Evolutionary conservation across 148 eudicot species (phyloP), one percentile per base, ranked within the genome.

Genomic region (Nepenthes mirabilis): DNA sequence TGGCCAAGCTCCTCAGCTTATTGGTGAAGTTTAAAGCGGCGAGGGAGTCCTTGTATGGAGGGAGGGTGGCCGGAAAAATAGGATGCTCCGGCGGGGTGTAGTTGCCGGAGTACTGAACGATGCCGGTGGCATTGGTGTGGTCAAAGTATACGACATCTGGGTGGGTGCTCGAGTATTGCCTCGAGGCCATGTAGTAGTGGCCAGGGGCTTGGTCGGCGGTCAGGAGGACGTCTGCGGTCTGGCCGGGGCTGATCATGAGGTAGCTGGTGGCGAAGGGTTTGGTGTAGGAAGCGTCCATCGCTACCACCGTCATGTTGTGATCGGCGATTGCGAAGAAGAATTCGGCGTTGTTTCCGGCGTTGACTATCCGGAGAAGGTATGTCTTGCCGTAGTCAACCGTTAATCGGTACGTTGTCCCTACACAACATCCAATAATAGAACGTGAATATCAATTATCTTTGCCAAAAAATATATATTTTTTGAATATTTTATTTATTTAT

Each of bases 171-270:
- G 62, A 59, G 52, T 43, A 61, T 32, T 48, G 74, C 51, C 84
- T 63, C 10, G 78, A 73, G 10, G 80, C 84, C 84, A 83, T 83
- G 82, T 80, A 83, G 72, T 83, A 83, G 14, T 81, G 67, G 11
- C 67, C 64, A 1, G 80, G 79, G 40, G 71, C 3, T 54, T 56
- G 77, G 40, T 61, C 14, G 37, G 55, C 53, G 33, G 55, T n/a
- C 13, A 61, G 23, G 9, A 61, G 55, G 55, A 61, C 55, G 43
- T 61, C 64, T 2, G 32, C 40, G 40, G 64, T 61, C n/a, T 61
- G 64, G 4, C 64, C 64, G 9, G 64, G 40, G 43, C 55, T 49
- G 40, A 61, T 14, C 54, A 47, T 7, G 40, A 61, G 40, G 64
- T 61, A 61, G 55, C 23, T 12, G 32, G 64, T 48, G 40, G 37